These are phyloP conservation scores for Colletotrichum graminicola DNA, from an alignment of 2,329 filamentous ascomycete genomes.

Conservation along the genomic window DNA sequence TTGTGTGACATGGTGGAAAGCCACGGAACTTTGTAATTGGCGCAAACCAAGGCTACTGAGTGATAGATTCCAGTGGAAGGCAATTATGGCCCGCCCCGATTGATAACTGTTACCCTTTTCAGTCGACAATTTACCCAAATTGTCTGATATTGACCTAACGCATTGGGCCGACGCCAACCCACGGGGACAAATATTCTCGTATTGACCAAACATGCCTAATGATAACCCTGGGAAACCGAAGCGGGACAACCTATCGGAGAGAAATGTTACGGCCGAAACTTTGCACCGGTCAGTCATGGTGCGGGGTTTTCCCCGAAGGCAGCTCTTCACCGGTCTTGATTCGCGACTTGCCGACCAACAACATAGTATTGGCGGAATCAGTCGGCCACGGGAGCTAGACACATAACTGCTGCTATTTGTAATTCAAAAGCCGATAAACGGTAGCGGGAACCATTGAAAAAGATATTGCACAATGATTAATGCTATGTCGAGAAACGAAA, in stretches of 20 bases:
- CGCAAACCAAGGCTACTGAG: no score
- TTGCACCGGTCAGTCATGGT: not conserved
- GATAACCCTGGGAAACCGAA: not conserved
- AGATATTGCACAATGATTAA: not conserved
- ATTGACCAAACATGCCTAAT: not conserved
- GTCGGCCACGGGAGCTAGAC: not conserved
- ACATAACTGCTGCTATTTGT: no score
- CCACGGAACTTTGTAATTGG: no score
- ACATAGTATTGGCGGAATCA: not conserved
- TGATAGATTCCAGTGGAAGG: no score
- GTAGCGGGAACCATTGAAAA: rapidly evolving
- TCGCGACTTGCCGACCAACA: not conserved
- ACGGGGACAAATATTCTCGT: not conserved
- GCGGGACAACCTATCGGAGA: not conserved
- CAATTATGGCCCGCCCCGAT: no score
- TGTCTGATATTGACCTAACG: not conserved
- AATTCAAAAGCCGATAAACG: not conserved
- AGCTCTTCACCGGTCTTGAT: not conserved
- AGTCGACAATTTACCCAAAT: not conserved
- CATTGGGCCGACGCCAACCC: not conserved
- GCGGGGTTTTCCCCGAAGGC: not conserved
- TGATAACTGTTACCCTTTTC: not conserved
- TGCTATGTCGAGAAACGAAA: not conserved
- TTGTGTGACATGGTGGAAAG: not conserved
- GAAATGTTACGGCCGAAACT: no score